phyloP scores from a whole-genome alignment of 805 yeast species.

The Candida rishiriensis region DNA sequence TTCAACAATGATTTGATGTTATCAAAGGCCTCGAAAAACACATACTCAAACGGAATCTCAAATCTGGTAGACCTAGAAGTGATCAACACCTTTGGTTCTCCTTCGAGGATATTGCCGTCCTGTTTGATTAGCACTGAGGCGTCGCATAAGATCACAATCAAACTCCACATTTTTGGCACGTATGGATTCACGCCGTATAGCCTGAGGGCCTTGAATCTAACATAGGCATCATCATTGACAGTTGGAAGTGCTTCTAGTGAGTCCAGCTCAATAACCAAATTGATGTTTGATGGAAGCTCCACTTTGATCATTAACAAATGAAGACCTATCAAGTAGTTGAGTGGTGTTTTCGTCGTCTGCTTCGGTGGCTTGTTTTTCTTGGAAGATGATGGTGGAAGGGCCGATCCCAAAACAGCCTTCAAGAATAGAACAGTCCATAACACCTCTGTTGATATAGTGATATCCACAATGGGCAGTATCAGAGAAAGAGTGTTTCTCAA shows the following conservation, averaged over 20 bases:
- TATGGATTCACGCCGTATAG: slow-evolving; percentile 27
- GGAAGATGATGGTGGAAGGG: slow-evolving; percentile 7
- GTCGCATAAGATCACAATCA: slow-evolving; percentile 18
- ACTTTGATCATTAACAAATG: slow-evolving; percentile 22
- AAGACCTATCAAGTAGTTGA: slow-evolving; percentile 17
- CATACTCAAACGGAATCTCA: slow-evolving; percentile 66
- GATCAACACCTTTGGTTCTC: slow-evolving; percentile 12
- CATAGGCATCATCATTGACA: slow-evolving; percentile 6
- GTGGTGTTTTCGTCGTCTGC: not conserved
- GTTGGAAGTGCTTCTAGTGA: slow-evolving; percentile 22
- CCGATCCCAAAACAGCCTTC: slow-evolving; percentile 9
- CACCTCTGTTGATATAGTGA: slow-evolving; percentile 25
- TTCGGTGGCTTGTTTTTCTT: not conserved
- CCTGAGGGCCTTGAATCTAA: slow-evolving; percentile 23
- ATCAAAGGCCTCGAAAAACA: slow-evolving; percentile 75
- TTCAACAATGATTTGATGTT: slow-evolving; percentile 72
- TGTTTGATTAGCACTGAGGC: slow-evolving; percentile 11
- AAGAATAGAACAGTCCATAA: slow-evolving; percentile 29
- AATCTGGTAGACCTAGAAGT: slow-evolving; percentile 25
- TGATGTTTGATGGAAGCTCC: slow-evolving; percentile 24
- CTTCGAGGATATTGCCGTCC: not conserved
- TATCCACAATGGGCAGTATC: slow-evolving; percentile 25
- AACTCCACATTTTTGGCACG: slow-evolving; percentile 23
- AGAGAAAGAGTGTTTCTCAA: slow-evolving; percentile 14
- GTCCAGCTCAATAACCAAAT: slow-evolving; percentile 27